Evolutionary conservation across 257 asterid genomes (phyloP).

Genomic region (Leptodermis oblonga): DNA sequence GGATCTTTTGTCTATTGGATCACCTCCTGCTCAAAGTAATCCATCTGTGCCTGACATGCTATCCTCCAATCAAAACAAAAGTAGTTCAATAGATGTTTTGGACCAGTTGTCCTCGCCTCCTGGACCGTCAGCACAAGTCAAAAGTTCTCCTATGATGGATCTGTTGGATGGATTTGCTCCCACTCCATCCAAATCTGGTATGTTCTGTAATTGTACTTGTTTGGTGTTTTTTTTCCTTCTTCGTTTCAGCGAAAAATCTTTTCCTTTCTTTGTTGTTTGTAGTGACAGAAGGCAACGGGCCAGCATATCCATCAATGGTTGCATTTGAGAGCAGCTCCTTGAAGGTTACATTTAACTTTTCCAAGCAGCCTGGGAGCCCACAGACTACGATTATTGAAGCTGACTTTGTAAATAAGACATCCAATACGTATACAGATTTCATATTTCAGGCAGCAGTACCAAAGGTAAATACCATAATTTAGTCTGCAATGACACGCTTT

Average conservation of each 20-base stretch:
- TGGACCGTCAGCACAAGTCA: conserved; percentile 36
- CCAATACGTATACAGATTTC: conserved; percentile 61
- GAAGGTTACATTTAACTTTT: conserved; percentile 63
- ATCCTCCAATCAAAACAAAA: conserved; percentile 48
- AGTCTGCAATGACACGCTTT: neutral
- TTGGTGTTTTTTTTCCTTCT: neutral
- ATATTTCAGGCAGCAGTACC: conserved; percentile 98
- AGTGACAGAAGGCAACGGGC: conserved; percentile 59
- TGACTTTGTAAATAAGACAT: conserved; percentile 62
- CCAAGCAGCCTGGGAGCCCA: conserved; percentile 71
- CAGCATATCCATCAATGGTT: conserved; percentile 63
- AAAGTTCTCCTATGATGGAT: conserved; percentile 76
- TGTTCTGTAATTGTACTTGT: conserved; percentile 8
- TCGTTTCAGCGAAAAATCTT: conserved; percentile 16
- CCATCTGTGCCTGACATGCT: conserved; percentile 46
- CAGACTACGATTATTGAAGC: conserved; percentile 75
- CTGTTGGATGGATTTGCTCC: conserved; percentile 75
- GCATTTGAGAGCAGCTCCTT: conserved; percentile 85
- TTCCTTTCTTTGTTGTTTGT: conserved; percentile 16
- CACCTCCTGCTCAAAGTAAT: conserved; percentile 57
- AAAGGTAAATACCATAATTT: conserved; percentile 48
- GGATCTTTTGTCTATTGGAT: conserved; percentile 88
- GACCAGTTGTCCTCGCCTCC: conserved; percentile 53
- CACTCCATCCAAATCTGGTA: conserved; percentile 56
- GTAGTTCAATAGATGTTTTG: conserved; percentile 44